phyloP scores from a whole-genome alignment of 371 early-diverging fungal genomes.

The Mycotypha africana region DNA sequence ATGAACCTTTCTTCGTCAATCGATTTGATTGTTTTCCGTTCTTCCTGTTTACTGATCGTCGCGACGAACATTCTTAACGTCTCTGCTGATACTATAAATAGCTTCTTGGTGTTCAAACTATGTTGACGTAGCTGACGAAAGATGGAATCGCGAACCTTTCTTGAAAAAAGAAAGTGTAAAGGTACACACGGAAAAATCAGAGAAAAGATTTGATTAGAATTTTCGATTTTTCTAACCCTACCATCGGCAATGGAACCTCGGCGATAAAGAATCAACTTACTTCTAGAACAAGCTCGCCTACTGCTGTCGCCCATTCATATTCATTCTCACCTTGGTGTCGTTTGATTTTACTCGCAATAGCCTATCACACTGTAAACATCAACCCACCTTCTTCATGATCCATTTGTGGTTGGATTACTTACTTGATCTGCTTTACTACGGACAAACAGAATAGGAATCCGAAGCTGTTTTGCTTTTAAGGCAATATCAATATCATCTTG shows the following conservation, averaged over 20 bases:
- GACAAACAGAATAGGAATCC: constrained; percentile 34
- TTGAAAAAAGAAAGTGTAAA: too few relatives aligned
- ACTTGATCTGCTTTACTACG: constrained; percentile 45
- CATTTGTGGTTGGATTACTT: neutral
- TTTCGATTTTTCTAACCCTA: too few relatives aligned
- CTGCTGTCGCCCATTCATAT: constrained; percentile 28
- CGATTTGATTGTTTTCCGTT: constrained; percentile 12
- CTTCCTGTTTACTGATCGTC: constrained; percentile 24
- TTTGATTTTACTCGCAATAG: constrained; percentile 27
- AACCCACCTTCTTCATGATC: too few relatives aligned
- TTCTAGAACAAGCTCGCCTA: constrained; percentile 30
- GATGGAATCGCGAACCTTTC: constrained; percentile 27
- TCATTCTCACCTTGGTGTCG: constrained; percentile 13
- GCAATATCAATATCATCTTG: constrained; percentile 33
- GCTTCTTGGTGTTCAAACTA: constrained; percentile 23
- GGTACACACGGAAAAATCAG: too few relatives aligned
- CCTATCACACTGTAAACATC: too few relatives aligned
- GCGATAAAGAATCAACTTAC: constrained; percentile 11
- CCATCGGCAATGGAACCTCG: neutral
- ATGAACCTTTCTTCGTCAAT: constrained; percentile 41
- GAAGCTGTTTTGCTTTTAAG: constrained; percentile 26
- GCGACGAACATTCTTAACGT: constrained; percentile 32
- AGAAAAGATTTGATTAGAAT: neutral
- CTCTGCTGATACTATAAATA: constrained; percentile 40
- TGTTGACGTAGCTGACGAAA: constrained; percentile 30